Evolutionary conservation across 1,284 basidiomycete genomes (phyloP).

Genomic region (Trametes hirsuta): DNA sequence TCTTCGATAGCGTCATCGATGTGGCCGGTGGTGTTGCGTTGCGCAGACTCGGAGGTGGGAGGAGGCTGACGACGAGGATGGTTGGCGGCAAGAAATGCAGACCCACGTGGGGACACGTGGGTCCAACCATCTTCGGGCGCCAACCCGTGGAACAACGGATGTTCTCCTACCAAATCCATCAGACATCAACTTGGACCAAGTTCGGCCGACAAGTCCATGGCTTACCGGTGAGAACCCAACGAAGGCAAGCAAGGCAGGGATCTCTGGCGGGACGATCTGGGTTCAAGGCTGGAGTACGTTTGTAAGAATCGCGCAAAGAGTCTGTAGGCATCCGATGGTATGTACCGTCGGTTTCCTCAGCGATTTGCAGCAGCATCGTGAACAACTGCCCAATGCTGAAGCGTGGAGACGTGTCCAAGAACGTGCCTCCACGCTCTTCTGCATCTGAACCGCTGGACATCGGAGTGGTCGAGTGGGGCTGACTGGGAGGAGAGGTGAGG

Average conservation of each 20-base stretch:
- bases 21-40: too few species aligned
- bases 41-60: not conserved
- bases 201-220: not conserved
- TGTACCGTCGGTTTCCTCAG: not conserved
- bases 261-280: not conserved
- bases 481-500: not conserved
- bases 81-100: not conserved
- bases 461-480: not conserved
- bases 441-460: not conserved
- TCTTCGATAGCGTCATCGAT: too few species aligned
- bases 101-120: not conserved
- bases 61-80: not conserved
- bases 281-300: not conserved
- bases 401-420: not conserved
- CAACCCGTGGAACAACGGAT: not conserved
- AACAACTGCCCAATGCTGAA: not conserved
- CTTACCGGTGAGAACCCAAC: not conserved
- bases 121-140: not conserved
- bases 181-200: not conserved
- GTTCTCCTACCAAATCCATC: not conserved
- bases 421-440: not conserved
- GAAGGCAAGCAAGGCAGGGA: not conserved
- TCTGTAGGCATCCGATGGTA: not conserved
- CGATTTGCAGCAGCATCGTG: not conserved
- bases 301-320: not conserved